Percentiles rank a stretch among this genome's conserved stretches.
Evolutionary conservation across 352 stramenopile genomes (phyloP).

Genomic region (Ophiocytium majus): DNA sequence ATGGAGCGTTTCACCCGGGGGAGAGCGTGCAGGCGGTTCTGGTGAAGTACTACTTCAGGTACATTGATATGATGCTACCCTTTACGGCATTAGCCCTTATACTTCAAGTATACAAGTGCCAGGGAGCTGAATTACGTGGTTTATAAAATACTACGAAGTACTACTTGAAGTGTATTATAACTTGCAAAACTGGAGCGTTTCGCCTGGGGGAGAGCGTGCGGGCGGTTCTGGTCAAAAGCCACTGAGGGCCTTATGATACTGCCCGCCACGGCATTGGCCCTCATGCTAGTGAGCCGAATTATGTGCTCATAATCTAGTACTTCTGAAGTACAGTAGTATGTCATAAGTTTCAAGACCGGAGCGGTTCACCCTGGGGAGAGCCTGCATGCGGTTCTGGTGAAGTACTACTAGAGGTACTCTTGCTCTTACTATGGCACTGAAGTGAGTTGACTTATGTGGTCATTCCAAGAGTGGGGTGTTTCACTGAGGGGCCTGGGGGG

Average conservation of each 20-base stretch:
- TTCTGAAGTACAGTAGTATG: too few relatives aligned
- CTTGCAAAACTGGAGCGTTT: conserved; percentile 53
- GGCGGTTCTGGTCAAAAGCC: conserved; percentile 42
- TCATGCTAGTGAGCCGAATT: background rate
- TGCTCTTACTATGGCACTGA: too few relatives aligned
- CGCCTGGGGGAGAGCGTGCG: conserved; percentile 37
- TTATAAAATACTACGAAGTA: too few relatives aligned
- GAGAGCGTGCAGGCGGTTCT: conserved; percentile 44
- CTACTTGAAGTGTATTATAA: too few relatives aligned
- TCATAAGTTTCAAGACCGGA: conserved; percentile 55
- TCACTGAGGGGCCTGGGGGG: too few relatives aligned
- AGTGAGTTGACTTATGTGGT: too few relatives aligned
- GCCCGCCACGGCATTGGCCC: background rate
- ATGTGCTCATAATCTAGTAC: background rate
- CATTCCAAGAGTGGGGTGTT: too few relatives aligned
- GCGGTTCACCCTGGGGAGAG: conserved; percentile 40
- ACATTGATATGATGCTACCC: too few relatives aligned
- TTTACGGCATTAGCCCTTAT: background rate
- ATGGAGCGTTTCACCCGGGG: conserved; percentile 46
- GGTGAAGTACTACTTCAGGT: conserved; percentile 35
- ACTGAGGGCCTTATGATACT: background rate
- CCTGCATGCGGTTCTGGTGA: too few relatives aligned
- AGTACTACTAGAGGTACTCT: too few relatives aligned
- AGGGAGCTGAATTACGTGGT: background rate
- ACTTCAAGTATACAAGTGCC: background rate